These are phyloP conservation scores for Serendipita sp. DNA, from an alignment of 768 basidiomycete species.

Conservation along the genomic window DNA sequence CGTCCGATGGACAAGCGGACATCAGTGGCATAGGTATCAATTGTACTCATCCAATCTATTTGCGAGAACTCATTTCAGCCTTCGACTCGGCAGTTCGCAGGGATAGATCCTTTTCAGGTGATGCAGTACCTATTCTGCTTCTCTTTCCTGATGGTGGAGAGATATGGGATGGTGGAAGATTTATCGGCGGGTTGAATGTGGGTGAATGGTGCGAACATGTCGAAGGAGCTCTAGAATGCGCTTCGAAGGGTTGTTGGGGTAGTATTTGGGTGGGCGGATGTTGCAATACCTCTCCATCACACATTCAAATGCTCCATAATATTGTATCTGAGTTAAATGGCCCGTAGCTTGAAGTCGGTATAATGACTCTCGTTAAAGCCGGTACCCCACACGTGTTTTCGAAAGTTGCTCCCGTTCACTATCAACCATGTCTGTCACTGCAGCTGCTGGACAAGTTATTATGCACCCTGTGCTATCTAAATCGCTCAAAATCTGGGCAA, in stretches of 20 bases:
- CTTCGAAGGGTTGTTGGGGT: background rate
- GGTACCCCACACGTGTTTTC: background rate
- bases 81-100: background rate
- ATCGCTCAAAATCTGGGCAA: conserved; percentile 56
- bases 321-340: background rate
- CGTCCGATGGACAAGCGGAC: background rate
- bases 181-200: background rate
- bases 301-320: background rate
- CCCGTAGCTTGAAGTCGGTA: background rate
- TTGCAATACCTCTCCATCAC: background rate
- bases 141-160: background rate
- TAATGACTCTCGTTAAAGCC: background rate
- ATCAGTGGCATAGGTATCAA: background rate
- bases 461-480: conserved; percentile 72
- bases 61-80: background rate
- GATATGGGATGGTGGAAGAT: background rate
- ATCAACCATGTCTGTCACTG: conserved; percentile 8
- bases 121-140: background rate
- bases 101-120: too few species aligned
- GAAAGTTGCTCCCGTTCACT: background rate
- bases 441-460: conserved; percentile 36
- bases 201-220: background rate
- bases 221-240: background rate
- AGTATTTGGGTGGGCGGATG: background rate
- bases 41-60: background rate